Base-by-base conservation (phyloP, 2,329 filamentous ascomycete genomes). In the Sporothrix pseudoabietina region DNA sequence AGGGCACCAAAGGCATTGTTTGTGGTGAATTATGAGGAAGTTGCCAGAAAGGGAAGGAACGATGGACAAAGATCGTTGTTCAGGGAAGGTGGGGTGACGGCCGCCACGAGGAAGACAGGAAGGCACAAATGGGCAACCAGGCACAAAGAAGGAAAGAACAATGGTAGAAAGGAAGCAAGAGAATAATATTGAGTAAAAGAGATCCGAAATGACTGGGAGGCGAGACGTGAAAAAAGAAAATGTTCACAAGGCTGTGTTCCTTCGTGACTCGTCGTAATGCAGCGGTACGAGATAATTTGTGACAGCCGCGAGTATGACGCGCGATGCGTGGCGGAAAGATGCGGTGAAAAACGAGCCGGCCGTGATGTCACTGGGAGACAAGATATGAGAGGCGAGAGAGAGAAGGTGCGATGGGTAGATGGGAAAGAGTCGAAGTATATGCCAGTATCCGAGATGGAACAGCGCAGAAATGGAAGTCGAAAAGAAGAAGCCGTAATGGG, bases 1-100 rank as follows among this genome's bases (percentile, higher is more conserved):
- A 71, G 68, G 39, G 49, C 63, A 63, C 30, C n/a, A 72, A 72
- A 52, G 63, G 52, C 71, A 69, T 72, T 72, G 71, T 72, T 44
- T 32, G 30, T 22, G 3, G 66, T 44, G 47, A 73, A 71, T 57
- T 54, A 66, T 71, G 52, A 26, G 35, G 22, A 35, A 66, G 14
- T 49, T 68, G 32, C 54, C 70, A 41, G 52, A 66, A 44, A n/a
- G 49, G 65, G 71, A 74, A 73, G 74, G 72, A 69, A 69, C 65
- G 69, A 73, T 65, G 55, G 61, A 69, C 59, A 73, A 71, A 72
- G 63, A n/a, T 22, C 32, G 72, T 71, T 68, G 65, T 57, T 39
- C 41, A 39, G 16, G 59, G 66, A 70, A 68, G 57, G 59, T 65
- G 59, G 70, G 71, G 47, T 12, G 44, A 5, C 8, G 30, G 39